Conservation (phyloP, 441 rosid species). For the Brassica balearica region DNA sequence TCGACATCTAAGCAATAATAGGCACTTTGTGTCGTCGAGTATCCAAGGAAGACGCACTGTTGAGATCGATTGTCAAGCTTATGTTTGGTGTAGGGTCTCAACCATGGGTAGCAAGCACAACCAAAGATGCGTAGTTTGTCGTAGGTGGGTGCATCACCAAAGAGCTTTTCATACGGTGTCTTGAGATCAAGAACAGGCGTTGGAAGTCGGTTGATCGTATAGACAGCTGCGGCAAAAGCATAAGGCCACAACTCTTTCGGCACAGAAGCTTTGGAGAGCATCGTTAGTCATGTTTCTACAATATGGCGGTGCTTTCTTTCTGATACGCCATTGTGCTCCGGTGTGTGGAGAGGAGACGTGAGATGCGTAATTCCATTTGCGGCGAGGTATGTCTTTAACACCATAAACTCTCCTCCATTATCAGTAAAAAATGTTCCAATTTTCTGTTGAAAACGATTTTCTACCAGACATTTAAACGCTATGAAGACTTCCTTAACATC, state of each 20-base stretch:
- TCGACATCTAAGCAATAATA: background rate
- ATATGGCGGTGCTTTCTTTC: background rate
- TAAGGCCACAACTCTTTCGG: background rate
- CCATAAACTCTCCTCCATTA: background rate
- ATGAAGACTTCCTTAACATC: background rate
- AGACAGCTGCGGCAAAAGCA: background rate
- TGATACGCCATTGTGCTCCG: background rate
- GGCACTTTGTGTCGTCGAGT: background rate
- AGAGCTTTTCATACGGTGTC: background rate
- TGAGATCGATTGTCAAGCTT: background rate
- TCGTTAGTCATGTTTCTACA: background rate
- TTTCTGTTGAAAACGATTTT: background rate
- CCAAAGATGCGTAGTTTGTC: background rate
- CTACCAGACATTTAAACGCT: background rate
- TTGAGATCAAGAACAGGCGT: background rate
- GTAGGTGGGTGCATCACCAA: background rate
- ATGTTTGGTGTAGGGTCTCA: background rate
- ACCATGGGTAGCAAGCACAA: background rate
- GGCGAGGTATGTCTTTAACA: background rate
- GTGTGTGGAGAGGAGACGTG: background rate
- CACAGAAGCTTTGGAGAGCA: background rate
- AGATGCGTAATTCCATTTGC: background rate
- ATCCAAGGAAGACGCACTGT: background rate
- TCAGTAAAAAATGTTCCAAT: background rate
- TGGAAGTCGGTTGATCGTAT: too few relatives aligned